phyloP scores from a whole-genome alignment of 352 stramenopile species.

The Phytophthora podocarpi region DNA sequence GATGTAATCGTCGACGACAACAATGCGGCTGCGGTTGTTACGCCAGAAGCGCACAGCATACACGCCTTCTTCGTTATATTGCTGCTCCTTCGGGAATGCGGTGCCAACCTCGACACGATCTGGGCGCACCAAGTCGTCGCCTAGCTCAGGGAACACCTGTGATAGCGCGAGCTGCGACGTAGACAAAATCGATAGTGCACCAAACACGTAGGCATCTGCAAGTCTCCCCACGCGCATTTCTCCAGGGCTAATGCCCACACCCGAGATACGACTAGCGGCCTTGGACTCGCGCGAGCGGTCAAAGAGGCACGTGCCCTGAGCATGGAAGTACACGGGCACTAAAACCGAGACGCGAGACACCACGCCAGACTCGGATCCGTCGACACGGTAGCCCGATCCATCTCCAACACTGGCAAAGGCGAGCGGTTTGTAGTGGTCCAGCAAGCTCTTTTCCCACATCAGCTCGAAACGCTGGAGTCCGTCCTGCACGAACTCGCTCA shows the following conservation, averaged over 20 bases:
- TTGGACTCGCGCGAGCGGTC: conserved; percentile 68
- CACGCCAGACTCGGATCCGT: conserved; percentile 55
- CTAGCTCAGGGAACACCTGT: conserved; percentile 72
- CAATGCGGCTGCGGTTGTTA: conserved; percentile 79
- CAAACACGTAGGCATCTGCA: conserved; percentile 82
- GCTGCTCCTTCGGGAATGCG: conserved; percentile 68
- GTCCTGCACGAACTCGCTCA: conserved; percentile 86
- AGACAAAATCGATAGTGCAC: conserved; percentile 80
- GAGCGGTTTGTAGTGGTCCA: conserved; percentile 83
- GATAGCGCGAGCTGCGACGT: conserved; percentile 77
- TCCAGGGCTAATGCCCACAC: conserved; percentile 68
- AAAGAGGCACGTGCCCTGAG: conserved; percentile 80
- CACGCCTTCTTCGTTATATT: conserved; percentile 90
- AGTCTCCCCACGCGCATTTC: conserved; percentile 70
- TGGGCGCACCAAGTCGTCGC: conserved; percentile 57
- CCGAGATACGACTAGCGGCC: conserved; percentile 52
- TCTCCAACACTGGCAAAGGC: conserved; percentile 75
- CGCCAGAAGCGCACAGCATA: conserved; percentile 88
- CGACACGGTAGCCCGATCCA: conserved; percentile 70
- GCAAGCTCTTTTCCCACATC: conserved; percentile 85
- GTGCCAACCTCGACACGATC: conserved; percentile 67
- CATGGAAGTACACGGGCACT: conserved; percentile 80
- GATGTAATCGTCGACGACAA: conserved; percentile 87
- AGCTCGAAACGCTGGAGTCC: conserved; percentile 80
- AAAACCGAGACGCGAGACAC: conserved; percentile 78